Base-by-base conservation (phyloP, 441 rosid species). In the Pelargonium australe region DNA sequence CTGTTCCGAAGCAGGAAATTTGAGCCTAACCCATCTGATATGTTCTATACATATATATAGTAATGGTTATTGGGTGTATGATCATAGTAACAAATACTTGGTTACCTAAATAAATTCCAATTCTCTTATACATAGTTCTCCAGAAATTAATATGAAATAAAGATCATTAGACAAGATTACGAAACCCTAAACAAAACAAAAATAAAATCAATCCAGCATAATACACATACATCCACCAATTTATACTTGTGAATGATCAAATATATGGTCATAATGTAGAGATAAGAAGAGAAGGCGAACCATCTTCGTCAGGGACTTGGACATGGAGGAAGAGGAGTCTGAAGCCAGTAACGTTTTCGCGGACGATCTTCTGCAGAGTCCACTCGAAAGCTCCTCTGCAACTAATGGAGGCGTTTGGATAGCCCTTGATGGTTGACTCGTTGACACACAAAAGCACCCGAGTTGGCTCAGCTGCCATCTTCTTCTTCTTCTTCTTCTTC, bases 251-350 rank as follows among this genome's bases (percentile, higher is more conserved):
- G n/a, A 53, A n/a, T 14, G 60, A 53, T 13, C 19, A 7, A 55
- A 67, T 47, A 73, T 10, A 69, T 37, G 45, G 4, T 69, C 43
- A 14, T 2, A 14, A 78, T 16, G 37, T 11, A 25, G 23, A 60
- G 67, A 44, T 57, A 68, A n/a, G 12, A 64, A 70, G 74, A 74
- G 76, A 66, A 63, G 60, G 68, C 25, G 71, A 69, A 94, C 97
- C 98, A 77, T 94, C 95, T 84, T 87, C 95, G 75, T 91, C 96
- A 12, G 88, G 93, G 66, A 89, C 93, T 84, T 91, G 98, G 43
- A 87, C 97, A 55, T 89, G 97, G 75, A 94, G 92, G 80, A 94
- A 89, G 55, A 91, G 94, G 69, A 94, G 86, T 79, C 77, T 89
- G 85, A 89, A 94, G 13, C 85, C 97, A 58, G 86, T 58, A 44